Evolutionary conservation across 768 basidiomycete species (phyloP).

Genomic region (Boletus pseudo-olivaceus): DNA sequence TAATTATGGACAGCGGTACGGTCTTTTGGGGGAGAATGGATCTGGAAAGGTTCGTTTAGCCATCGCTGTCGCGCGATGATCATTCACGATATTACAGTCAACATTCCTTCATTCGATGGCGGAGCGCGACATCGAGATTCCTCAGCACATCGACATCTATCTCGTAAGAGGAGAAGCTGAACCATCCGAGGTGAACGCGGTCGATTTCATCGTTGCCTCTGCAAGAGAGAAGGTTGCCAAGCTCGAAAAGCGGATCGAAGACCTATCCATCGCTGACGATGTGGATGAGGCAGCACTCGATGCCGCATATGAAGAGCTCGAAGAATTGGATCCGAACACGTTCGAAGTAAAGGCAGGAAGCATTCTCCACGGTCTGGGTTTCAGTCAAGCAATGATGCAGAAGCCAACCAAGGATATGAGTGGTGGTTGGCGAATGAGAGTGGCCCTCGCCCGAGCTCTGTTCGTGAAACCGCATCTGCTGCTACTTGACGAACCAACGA

Average conservation of each 20-base stretch:
- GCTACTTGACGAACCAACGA: slow-evolving; percentile 89
- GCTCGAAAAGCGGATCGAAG: slow-evolving; percentile 91
- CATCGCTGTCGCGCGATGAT: slow-evolving; percentile 1
- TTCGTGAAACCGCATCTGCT: slow-evolving; percentile 96
- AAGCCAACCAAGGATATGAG: slow-evolving; percentile 98
- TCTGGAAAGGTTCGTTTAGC: slow-evolving; percentile 83
- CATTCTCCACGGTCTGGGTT: slow-evolving; percentile 97
- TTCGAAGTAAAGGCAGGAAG: slow-evolving; percentile 96
- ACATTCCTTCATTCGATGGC: slow-evolving; percentile 96
- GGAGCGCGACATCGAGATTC: slow-evolving; percentile 92
- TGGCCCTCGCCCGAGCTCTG: slow-evolving; percentile 91
- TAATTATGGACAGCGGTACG: slow-evolving; percentile 92
- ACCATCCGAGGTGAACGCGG: slow-evolving; percentile 91
- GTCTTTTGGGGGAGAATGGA: slow-evolving; percentile 94
- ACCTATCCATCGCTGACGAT: slow-evolving; percentile 83
- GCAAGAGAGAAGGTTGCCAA: slow-evolving; percentile 91
- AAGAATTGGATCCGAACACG: slow-evolving; percentile 92
- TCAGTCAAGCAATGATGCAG: slow-evolving; percentile 87
- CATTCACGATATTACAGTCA: slow-evolving; percentile 49
- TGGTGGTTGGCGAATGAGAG: slow-evolving; percentile 99
- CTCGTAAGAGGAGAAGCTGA: slow-evolving; percentile 95
- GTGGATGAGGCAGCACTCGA: slow-evolving; percentile 89
- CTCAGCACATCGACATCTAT: slow-evolving; percentile 95
- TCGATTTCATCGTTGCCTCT: slow-evolving; percentile 93
- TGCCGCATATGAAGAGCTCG: slow-evolving; percentile 88